Conservation (phyloP, 495 filamentous ascomycete species). For the Penicillium parvum region DNA sequence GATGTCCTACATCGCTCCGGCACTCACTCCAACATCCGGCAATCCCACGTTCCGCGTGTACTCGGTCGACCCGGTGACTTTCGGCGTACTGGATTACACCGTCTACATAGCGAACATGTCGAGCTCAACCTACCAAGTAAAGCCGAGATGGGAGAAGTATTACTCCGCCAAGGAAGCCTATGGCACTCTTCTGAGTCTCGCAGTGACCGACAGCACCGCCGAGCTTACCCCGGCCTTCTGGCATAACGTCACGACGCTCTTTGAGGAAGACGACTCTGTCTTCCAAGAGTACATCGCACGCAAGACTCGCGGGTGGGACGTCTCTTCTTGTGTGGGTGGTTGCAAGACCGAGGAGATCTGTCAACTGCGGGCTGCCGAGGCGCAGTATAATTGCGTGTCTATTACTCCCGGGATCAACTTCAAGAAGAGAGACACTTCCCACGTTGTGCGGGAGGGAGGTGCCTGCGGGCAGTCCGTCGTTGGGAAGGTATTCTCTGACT, state of each 20-base stretch:
- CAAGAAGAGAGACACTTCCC: conserved; percentile 13
- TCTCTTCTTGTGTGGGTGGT: conserved; percentile 27
- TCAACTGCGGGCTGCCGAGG: conserved; percentile 31
- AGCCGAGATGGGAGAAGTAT: conserved; percentile 47
- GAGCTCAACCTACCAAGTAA: conserved; percentile 34
- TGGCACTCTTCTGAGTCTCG: conserved; percentile 39
- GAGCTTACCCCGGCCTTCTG: conserved; percentile 54
- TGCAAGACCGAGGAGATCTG: conserved; percentile 42
- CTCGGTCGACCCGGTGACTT: conserved; percentile 49
- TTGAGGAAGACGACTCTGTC: conserved; percentile 31
- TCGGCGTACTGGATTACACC: conserved; percentile 46
- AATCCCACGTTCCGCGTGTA: conserved; percentile 53
- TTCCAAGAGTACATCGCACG: conserved; percentile 39
- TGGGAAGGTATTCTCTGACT: conserved; percentile 11
- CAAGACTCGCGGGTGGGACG: conserved; percentile 36
- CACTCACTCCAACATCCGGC: conserved; percentile 49
- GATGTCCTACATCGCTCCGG: conserved; percentile 47
- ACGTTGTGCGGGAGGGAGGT: neutral
- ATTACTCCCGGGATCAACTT: conserved; percentile 52
- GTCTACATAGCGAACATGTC: conserved; percentile 51
- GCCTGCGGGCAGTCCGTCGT: conserved; percentile 15
- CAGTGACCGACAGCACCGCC: conserved; percentile 30
- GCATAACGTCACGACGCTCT: conserved; percentile 49
- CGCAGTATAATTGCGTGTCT: conserved; percentile 38
- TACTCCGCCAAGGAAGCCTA: conserved; percentile 53